Conservation (phyloP, 2,329 filamentous ascomycete species). For the Harringtonia aguacate region DNA sequence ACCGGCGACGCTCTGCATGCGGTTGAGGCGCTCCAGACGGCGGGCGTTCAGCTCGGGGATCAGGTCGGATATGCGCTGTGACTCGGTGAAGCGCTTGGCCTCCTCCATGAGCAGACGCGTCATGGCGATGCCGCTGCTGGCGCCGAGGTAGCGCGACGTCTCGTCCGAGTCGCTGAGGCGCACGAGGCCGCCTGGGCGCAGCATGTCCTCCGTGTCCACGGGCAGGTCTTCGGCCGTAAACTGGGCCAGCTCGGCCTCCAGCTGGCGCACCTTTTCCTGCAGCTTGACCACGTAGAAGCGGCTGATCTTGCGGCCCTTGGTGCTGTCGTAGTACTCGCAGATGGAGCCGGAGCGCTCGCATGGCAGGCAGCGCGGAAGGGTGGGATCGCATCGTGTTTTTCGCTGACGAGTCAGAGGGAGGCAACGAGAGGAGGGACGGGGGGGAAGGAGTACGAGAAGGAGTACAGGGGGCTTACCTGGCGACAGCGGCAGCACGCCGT, state of each 20-base stretch:
- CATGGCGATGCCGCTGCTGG: slow-evolving; percentile 92
- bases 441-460: slow-evolving; percentile 1
- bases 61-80: slow-evolving; percentile 83
- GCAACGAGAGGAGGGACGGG: no score
- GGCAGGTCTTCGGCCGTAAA: slow-evolving; percentile 69
- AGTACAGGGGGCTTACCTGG: slow-evolving; percentile 42
- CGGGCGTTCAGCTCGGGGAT: slow-evolving; percentile 62
- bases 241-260: slow-evolving; percentile 72
- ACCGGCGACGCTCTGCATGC: slow-evolving; percentile 53
- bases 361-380: slow-evolving; percentile 79
- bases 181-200: slow-evolving; percentile 77
- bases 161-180: slow-evolving; percentile 79
- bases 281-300: slow-evolving; percentile 88
- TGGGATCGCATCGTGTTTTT: slow-evolving; percentile 93
- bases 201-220: slow-evolving; percentile 69
- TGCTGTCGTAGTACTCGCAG: slow-evolving; percentile 92
- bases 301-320: slow-evolving; percentile 75
- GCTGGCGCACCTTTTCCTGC: slow-evolving; percentile 70
- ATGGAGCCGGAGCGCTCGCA: slow-evolving; percentile 85
- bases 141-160: slow-evolving; percentile 76
- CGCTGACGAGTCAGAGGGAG: no score
- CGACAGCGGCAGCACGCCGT: slow-evolving; percentile 73
- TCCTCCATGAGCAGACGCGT: slow-evolving; percentile 92
- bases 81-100: slow-evolving; percentile 85
- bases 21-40: slow-evolving; percentile 43